Evolutionary conservation across 345 rosid species (phyloP).

Genomic region (Linum tenue): DNA sequence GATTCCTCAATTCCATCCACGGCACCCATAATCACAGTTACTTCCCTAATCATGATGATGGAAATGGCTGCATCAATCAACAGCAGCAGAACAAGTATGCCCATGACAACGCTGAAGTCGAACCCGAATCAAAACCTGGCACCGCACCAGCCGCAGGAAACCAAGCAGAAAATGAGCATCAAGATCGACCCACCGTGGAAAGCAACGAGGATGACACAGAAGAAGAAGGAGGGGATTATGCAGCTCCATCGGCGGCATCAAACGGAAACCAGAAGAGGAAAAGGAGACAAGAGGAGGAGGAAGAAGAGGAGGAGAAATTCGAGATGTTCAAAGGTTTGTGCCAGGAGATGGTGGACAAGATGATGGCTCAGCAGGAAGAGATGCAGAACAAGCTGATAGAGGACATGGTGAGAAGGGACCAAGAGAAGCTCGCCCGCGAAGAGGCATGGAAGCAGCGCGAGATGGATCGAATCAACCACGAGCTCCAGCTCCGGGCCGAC

Average conservation of each 20-base stretch:
- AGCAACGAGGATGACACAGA: conserved; percentile 15
- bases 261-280: conserved; percentile 6
- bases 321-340: conserved; percentile 63
- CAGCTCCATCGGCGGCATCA: not conserved
- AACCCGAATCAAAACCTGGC: not conserved
- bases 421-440: conserved; percentile 56
- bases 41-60: conserved; percentile 12
- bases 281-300: conserved; percentile 15
- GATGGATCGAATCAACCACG: conserved; percentile 56
- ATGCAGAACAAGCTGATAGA: conserved; percentile 69
- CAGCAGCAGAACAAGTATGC: not conserved
- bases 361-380: conserved; percentile 71
- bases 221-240: conserved; percentile 12
- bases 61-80: conserved; percentile 1
- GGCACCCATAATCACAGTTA: conserved; percentile 36
- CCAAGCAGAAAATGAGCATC: conserved; percentile 13
- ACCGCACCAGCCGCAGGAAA: conserved; percentile 22
- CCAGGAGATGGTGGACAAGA: conserved; percentile 48
- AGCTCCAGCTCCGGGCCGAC: conserved; percentile 52
- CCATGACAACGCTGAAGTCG: not conserved
- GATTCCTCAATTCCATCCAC: conserved; percentile 34
- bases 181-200: conserved; percentile 13
- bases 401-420: conserved; percentile 65
- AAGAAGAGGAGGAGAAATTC: conserved; percentile 36
- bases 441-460: conserved; percentile 89